Conservation (phyloP, 148 eudicot genomes). For the Beta vulgaris region DNA sequence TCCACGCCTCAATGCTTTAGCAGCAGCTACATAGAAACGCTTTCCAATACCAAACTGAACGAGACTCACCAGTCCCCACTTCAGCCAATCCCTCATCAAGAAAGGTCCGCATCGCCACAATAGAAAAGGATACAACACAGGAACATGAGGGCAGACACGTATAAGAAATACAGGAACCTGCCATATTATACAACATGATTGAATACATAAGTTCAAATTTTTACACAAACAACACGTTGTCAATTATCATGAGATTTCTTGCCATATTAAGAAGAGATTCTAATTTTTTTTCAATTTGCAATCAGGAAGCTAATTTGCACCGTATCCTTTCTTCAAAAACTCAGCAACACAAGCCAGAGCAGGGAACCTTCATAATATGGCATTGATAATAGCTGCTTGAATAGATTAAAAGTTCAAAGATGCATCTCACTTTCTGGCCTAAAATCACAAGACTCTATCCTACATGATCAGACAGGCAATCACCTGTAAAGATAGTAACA, state of each 20-base stretch:
- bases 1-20: conserved; percentile 84
- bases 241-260: neutral
- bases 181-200: conserved; percentile 1
- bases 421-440: neutral
- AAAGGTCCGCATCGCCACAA: conserved; percentile 89
- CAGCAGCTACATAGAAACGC: conserved; percentile 93
- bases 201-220: neutral
- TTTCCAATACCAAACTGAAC: conserved; percentile 94
- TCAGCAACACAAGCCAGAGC: neutral
- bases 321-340: neutral
- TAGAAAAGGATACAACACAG: conserved; percentile 77
- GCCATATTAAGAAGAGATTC: neutral
- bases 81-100: conserved; percentile 94
- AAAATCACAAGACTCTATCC: neutral
- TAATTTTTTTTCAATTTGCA: neutral
- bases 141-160: conserved; percentile 86
- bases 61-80: conserved; percentile 70
- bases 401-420: neutral
- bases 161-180: conserved; percentile 85
- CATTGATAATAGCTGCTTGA: neutral
- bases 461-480: neutral
- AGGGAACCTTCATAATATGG: neutral
- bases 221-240: neutral
- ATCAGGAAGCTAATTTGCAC: neutral
- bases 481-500: neutral